These are phyloP conservation scores for Ogataea allantospora DNA, from an alignment of 805 yeast species.

Conservation along the genomic window DNA sequence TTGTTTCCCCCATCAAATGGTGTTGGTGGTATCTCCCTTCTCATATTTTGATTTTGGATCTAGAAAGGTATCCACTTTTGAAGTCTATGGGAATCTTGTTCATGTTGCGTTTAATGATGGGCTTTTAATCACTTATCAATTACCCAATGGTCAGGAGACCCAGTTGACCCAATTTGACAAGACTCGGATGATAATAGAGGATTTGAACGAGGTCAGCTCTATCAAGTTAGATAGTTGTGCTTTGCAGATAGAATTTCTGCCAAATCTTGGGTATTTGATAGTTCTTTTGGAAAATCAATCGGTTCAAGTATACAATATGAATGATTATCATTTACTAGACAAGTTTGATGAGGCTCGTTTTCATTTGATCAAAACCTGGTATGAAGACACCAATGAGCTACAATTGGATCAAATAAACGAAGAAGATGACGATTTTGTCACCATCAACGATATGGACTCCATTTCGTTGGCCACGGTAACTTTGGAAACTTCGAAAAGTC, in stretches of 20 bases:
- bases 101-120: constrained; percentile 25
- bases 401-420: constrained; percentile 18
- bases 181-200: constrained; percentile 14
- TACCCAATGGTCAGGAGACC: constrained; percentile 12
- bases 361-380: constrained; percentile 28
- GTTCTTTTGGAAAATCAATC: constrained; percentile 29
- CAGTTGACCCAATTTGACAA: constrained; percentile 1
- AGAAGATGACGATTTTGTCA: constrained; percentile 24
- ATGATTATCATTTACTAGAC: constrained; percentile 31
- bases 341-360: constrained; percentile 35
- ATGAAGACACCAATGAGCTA: constrained; percentile 13
- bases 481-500: constrained; percentile 9
- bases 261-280: constrained; percentile 32
- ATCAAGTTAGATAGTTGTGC: constrained; percentile 23
- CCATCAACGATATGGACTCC: constrained; percentile 26
- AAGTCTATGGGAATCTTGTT: constrained; percentile 17
- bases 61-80: constrained; percentile 20
- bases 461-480: constrained; percentile 33
- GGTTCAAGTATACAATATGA: constrained; percentile 33
- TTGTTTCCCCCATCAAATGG: constrained; percentile 18
- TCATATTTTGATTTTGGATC: constrained; percentile 17
- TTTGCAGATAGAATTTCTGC: constrained; percentile 33
- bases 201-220: constrained; percentile 18
- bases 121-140: constrained; percentile 20
- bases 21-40: constrained; percentile 17